Evolutionary conservation across 768 basidiomycete species (phyloP).

Genomic region (Dioszegia crocea): DNA sequence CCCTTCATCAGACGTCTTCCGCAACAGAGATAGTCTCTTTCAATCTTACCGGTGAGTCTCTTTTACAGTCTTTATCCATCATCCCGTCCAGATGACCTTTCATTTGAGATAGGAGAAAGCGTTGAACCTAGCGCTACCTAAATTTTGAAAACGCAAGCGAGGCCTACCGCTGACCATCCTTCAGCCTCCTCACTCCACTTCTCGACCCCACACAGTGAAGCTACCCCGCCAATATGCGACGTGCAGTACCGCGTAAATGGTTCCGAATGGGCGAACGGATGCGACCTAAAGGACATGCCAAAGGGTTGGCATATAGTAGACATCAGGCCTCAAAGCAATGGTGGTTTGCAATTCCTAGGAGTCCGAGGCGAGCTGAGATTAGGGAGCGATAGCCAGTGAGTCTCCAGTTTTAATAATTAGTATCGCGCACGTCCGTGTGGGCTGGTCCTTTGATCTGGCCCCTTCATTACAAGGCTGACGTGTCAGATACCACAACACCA

Average conservation of each 20-base stretch:
- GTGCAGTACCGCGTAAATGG: conserved; percentile 4
- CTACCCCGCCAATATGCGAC: neutral
- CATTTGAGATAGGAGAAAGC: too few species aligned
- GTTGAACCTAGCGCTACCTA: too few species aligned
- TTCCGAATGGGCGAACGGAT: neutral
- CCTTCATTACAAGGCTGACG: too few species aligned
- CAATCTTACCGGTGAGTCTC: conserved; percentile 31
- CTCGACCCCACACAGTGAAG: neutral
- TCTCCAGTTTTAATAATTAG: neutral
- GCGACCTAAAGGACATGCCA: neutral
- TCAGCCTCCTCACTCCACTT: conserved; percentile 11
- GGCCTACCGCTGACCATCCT: neutral
- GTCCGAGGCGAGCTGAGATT: conserved; percentile 4
- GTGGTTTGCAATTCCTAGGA: conserved; percentile 4
- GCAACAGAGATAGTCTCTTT: conserved; percentile 16
- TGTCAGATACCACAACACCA: conserved; percentile 12
- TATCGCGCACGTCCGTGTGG: too few species aligned
- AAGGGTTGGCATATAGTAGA: conserved; percentile 4
- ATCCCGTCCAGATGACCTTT: neutral
- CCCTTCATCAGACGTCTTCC: conserved; percentile 20
- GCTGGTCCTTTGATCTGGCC: too few species aligned
- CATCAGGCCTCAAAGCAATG: neutral
- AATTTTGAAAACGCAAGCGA: too few species aligned
- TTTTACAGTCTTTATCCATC: neutral
- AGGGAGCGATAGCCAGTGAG: neutral